Conservation (phyloP, 208 protist species). For the Phytomonas sp. region DNA sequence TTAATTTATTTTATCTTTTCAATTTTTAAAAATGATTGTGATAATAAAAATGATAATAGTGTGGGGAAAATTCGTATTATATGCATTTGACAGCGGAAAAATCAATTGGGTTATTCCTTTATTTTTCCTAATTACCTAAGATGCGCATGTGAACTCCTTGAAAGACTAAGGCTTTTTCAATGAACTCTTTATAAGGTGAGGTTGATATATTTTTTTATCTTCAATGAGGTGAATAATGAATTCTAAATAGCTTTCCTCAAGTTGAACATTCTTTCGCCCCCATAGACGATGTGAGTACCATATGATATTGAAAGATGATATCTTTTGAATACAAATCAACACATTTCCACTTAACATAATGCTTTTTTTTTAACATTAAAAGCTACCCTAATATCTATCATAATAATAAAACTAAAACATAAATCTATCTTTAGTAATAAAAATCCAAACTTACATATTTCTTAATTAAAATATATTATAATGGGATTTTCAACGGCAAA, state of each 20-base stretch:
- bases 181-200: not conserved
- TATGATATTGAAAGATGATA: not conserved
- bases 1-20: constrained; percentile 8
- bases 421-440: constrained; percentile 2
- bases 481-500: constrained; percentile 51
- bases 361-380: not conserved
- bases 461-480: not conserved
- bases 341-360: not conserved
- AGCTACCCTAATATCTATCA: not conserved
- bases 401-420: not conserved
- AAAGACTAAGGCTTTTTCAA: not conserved
- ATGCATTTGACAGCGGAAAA: not conserved
- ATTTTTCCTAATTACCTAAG: not conserved
- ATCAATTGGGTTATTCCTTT: not conserved
- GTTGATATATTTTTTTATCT: not conserved
- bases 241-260: too few relatives aligned
- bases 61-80: not conserved
- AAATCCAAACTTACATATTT: not conserved
- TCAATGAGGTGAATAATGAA: not conserved
- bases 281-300: not conserved
- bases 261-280: not conserved
- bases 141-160: not conserved
- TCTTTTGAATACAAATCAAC: not conserved
- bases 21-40: not conserved
- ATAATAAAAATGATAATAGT: not conserved